phyloP scores from a whole-genome alignment of 2,329 filamentous ascomycete genomes.

The Exophiala lecanii-corni region DNA sequence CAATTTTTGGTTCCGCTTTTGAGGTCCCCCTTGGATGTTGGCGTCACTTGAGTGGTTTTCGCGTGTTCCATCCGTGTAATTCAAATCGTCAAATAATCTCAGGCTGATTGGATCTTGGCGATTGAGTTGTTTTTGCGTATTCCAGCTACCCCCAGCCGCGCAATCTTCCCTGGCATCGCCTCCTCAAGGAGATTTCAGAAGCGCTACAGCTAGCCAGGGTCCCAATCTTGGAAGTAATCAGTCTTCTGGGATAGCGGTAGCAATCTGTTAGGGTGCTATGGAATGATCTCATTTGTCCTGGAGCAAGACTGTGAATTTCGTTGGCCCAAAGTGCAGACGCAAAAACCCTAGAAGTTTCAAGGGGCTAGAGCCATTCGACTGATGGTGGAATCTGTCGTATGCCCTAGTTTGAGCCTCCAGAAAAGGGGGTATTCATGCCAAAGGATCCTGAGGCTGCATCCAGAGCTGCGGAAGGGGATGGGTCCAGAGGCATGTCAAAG shows the following conservation, averaged over 20 bases:
- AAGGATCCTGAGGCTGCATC: slow-evolving; percentile 4
- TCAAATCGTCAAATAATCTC: no score
- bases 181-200: slow-evolving; percentile 1
- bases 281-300: slow-evolving; percentile 5
- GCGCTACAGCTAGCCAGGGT: slow-evolving; percentile 1
- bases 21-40: no score
- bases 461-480: slow-evolving; percentile 4
- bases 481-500: slow-evolving; percentile 4
- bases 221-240: slow-evolving; percentile 1
- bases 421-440: slow-evolving; percentile 3
- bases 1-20: no score
- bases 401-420: slow-evolving; percentile 4
- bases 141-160: slow-evolving; percentile 1
- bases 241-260: slow-evolving; percentile 3
- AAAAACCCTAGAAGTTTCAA: slow-evolving; percentile 6
- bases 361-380: slow-evolving; percentile 5
- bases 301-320: slow-evolving; percentile 4
- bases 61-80: no score
- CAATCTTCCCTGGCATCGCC: slow-evolving; percentile 1
- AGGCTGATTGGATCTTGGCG: no score
- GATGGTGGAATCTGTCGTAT: slow-evolving; percentile 5
- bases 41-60: no score
- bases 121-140: no score
- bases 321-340: slow-evolving; percentile 5
- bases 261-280: slow-evolving; percentile 6